Percentiles rank a stretch among this genome's conserved stretches.
These are phyloP conservation scores for Candida insectalens DNA, from an alignment of 805 yeast species.

Conservation along the genomic window DNA sequence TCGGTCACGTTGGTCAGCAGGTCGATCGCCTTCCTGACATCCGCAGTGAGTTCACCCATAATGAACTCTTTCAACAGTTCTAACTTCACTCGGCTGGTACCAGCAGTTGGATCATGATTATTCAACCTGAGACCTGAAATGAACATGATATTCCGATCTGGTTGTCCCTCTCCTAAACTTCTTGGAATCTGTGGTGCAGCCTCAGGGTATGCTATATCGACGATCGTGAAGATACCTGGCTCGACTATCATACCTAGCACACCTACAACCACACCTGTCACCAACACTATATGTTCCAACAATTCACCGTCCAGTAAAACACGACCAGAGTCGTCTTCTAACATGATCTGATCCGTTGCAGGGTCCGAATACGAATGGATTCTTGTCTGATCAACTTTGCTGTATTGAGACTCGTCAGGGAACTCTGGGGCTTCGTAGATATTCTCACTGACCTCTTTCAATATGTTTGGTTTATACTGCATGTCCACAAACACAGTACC, in stretches of 20 bases:
- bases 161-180: neutral
- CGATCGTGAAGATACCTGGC: constrained; percentile 75
- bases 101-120: too few relatives aligned
- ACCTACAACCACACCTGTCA: constrained; percentile 86
- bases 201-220: constrained; percentile 70
- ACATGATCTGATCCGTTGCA: constrained; percentile 48
- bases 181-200: constrained; percentile 44
- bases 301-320: constrained; percentile 60
- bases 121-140: constrained; percentile 66
- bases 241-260: constrained; percentile 77
- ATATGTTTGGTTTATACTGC: constrained; percentile 75
- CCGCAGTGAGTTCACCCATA: constrained; percentile 47
- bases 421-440: constrained; percentile 39
- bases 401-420: constrained; percentile 8
- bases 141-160: constrained; percentile 44
- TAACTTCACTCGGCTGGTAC: constrained; percentile 25
- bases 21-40: constrained; percentile 4
- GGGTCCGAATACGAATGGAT: constrained; percentile 43
- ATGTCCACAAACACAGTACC: constrained; percentile 84
- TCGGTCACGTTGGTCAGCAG: constrained; percentile 27
- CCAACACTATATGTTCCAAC: constrained; percentile 50
- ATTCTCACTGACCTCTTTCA: constrained; percentile 66
- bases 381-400: constrained; percentile 20
- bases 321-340: constrained; percentile 93
- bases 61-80: constrained; percentile 62